Conservation (phyloP, 2,329 filamentous ascomycete genomes). For the Polytolypa hystricis region DNA sequence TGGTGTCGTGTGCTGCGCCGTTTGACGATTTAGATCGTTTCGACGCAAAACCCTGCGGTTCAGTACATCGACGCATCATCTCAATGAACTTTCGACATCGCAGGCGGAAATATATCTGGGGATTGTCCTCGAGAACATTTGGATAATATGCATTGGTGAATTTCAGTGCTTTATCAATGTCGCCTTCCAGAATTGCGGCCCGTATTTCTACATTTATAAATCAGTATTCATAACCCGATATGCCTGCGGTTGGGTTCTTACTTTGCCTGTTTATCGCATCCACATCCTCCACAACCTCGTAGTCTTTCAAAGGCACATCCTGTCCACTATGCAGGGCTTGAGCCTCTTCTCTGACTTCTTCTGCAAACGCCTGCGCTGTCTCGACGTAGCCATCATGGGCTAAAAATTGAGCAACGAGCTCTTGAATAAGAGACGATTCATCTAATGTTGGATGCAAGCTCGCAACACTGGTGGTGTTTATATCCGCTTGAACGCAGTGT, state of each 20-base stretch:
- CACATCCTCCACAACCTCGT: constrained; percentile 66
- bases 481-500: constrained; percentile 47
- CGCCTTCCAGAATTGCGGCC: constrained; percentile 74
- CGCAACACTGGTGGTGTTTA: constrained; percentile 48
- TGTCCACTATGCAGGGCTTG: constrained; percentile 54
- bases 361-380: constrained; percentile 76
- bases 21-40: constrained; percentile 31
- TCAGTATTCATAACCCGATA: constrained; percentile 6
- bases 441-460: constrained; percentile 52
- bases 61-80: constrained; percentile 69
- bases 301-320: constrained; percentile 40
- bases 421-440: constrained; percentile 71
- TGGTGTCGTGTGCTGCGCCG: constrained; percentile 31
- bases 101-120: constrained; percentile 77
- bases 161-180: constrained; percentile 83
- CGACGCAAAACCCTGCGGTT: constrained; percentile 38
- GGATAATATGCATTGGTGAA: constrained; percentile 70
- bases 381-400: constrained; percentile 94
- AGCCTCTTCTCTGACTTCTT: constrained; percentile 67
- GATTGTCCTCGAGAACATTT: constrained; percentile 65
- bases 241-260: constrained; percentile 42
- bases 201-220: constrained; percentile 65
- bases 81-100: constrained; percentile 90
- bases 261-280: constrained; percentile 81
- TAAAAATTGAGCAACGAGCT: constrained; percentile 76